These are phyloP conservation scores for Cantharellus anzutake DNA, from an alignment of 768 basidiomycete species.

Conservation along the genomic window DNA sequence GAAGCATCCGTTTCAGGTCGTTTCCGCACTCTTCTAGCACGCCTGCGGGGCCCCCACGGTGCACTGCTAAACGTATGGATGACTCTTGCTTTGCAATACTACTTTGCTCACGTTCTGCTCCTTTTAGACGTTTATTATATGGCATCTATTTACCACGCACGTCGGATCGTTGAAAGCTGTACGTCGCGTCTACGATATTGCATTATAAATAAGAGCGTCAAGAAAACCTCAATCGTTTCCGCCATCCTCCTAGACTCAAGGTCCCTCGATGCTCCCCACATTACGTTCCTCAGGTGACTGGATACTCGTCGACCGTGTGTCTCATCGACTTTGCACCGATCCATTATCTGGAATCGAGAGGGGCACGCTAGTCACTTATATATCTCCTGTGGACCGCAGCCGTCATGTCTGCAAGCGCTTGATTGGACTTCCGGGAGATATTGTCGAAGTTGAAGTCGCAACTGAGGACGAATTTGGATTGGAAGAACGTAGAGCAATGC, in stretches of 20 bases:
- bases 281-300: slow-evolving; percentile 15
- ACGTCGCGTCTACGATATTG: slow-evolving; percentile 42
- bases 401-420: slow-evolving; percentile 74
- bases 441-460: slow-evolving; percentile 66
- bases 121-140: slow-evolving; percentile 24
- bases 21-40: too few species aligned
- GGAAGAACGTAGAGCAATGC: slow-evolving; percentile 11
- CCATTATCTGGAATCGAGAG: background rate
- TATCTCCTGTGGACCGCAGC: slow-evolving; percentile 47
- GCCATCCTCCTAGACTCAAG: slow-evolving; percentile 6
- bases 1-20: too few species aligned
- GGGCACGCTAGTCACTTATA: slow-evolving; percentile 59
- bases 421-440: slow-evolving; percentile 77
- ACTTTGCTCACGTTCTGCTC: too few species aligned
- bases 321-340: slow-evolving; percentile 5
- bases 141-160: slow-evolving; percentile 4
- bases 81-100: too few species aligned
- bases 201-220: slow-evolving; percentile 5
- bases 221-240: background rate
- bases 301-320: slow-evolving; percentile 11
- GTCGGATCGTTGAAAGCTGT: slow-evolving; percentile 27
- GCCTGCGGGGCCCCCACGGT: too few species aligned
- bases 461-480: background rate
- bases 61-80: too few species aligned
- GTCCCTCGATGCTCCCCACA: slow-evolving; percentile 22